Evolutionary conservation across 2,329 filamentous ascomycete genomes (phyloP).

Genomic region (Monosporascus sp.): DNA sequence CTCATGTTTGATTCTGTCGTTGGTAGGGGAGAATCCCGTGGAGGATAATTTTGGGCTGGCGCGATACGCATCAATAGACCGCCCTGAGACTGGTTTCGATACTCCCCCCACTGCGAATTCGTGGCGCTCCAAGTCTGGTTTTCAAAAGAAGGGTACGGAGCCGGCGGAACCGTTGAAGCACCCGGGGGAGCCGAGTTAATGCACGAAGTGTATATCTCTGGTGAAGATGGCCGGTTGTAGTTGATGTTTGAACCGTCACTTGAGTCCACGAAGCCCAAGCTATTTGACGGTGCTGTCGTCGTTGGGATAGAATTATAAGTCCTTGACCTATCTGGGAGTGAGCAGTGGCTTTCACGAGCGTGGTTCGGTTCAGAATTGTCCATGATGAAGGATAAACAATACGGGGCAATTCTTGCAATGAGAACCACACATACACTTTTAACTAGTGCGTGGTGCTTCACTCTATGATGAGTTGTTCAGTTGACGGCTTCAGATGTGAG

Average conservation of each 20-base stretch:
- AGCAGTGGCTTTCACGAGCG: background rate
- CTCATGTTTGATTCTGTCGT: constrained; percentile 30
- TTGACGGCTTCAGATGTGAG: background rate
- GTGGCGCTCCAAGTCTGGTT: background rate
- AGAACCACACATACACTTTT: background rate
- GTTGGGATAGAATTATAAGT: background rate
- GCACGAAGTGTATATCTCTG: background rate
- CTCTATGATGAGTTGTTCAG: background rate
- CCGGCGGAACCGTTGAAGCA: background rate
- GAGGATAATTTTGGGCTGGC: constrained; percentile 24
- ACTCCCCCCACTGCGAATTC: constrained; percentile 12
- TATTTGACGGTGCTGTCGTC: background rate
- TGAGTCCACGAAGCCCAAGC: background rate
- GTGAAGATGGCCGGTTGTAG: background rate
- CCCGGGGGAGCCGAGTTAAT: background rate
- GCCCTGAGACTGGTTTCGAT: constrained; percentile 13
- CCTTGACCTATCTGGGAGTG: background rate
- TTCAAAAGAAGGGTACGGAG: background rate
- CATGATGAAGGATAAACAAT: background rate
- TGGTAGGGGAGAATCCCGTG: constrained; percentile 12
- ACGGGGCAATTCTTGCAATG: background rate
- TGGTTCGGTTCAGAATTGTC: background rate
- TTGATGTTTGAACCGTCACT: background rate
- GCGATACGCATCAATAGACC: constrained; percentile 29
- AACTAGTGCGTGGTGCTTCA: background rate